A percentile compares a stretch with the other conserved stretches of the same genome.
Conservation (phyloP, 352 stramenopile species). For the Thraustochytrium striatum region DNA sequence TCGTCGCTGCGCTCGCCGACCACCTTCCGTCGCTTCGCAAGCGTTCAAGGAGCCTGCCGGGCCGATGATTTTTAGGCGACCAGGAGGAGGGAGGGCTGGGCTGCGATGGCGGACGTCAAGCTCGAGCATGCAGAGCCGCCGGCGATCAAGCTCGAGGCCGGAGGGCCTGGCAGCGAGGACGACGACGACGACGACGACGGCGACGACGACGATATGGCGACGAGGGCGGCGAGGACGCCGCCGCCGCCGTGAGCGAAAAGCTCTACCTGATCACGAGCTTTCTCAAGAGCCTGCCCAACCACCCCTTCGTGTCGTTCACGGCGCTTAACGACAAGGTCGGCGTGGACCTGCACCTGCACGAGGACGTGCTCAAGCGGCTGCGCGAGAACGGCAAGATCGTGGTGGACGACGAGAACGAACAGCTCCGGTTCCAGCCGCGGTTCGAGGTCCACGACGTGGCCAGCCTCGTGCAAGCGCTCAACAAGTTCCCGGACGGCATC, state of each 20-base stretch:
- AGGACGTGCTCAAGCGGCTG: slow-evolving; percentile 19
- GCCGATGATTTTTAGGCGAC: no score
- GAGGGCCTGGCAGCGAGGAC: background rate
- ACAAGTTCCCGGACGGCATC: slow-evolving; percentile 27
- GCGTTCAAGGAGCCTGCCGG: no score
- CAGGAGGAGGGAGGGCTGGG: no score
- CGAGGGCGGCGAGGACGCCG: background rate
- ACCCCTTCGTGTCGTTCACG: background rate
- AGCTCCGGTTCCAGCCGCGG: slow-evolving; percentile 28
- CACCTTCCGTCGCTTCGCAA: no score
- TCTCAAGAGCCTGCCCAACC: background rate
- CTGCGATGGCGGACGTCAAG: background rate
- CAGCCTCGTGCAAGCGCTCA: slow-evolving; percentile 1
- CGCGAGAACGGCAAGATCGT: slow-evolving; percentile 16
- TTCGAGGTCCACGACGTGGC: slow-evolving; percentile 31
- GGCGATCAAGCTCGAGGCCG: background rate
- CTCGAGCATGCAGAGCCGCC: no score
- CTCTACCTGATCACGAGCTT: background rate
- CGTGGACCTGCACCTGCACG: slow-evolving; percentile 13
- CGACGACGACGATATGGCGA: background rate
- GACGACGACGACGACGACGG: background rate
- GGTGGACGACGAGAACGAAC: background rate
- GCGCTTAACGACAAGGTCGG: background rate
- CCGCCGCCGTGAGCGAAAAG: background rate
- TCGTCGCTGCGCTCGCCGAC: no score